phyloP scores from a whole-genome alignment of 2,329 filamentous ascomycete species.

The Ophiostoma triangulosporum region DNA sequence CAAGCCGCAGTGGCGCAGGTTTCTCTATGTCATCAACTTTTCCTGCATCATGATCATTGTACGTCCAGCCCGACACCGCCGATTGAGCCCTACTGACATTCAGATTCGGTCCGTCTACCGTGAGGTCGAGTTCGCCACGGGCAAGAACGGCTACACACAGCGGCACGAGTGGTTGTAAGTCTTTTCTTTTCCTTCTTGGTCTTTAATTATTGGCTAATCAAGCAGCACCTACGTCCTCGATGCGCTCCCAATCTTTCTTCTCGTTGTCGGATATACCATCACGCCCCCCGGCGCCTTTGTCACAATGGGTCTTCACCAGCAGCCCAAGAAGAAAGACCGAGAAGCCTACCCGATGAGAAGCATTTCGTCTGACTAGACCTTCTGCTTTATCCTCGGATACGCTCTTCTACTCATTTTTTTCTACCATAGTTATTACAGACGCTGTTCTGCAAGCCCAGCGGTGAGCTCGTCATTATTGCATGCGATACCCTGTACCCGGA shows the following conservation, averaged over 20 bases:
- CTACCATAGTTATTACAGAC: not conserved
- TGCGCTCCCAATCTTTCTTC: conserved; percentile 19
- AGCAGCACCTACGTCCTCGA: conserved; percentile 19
- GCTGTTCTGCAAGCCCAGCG: not conserved
- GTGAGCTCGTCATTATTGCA: not conserved
- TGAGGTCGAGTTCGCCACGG: conserved; percentile 19
- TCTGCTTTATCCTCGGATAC: not conserved
- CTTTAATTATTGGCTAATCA: conserved; percentile 7
- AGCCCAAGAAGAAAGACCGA: conserved; percentile 6
- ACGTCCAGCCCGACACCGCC: too few species aligned
- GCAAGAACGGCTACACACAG: conserved; percentile 15
- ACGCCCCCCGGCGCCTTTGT: conserved; percentile 21
- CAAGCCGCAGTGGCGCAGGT: conserved; percentile 22
- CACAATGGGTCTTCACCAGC: conserved; percentile 20
- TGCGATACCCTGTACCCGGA: not conserved
- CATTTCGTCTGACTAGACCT: not conserved
- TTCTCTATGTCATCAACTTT: conserved; percentile 22
- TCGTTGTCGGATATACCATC: conserved; percentile 18
- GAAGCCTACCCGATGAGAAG: conserved; percentile 3
- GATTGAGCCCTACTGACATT: not conserved
- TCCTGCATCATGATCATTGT: conserved; percentile 20
- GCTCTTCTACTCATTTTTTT: not conserved
- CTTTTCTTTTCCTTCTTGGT: not conserved
- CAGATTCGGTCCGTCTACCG: conserved; percentile 20
- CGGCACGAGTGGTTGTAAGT: conserved; percentile 17